Percentiles rank a stretch among this genome's conserved stretches.
Conservation (phyloP, 805 yeast genomes). For the Barnettozyma wickerhamii region DNA sequence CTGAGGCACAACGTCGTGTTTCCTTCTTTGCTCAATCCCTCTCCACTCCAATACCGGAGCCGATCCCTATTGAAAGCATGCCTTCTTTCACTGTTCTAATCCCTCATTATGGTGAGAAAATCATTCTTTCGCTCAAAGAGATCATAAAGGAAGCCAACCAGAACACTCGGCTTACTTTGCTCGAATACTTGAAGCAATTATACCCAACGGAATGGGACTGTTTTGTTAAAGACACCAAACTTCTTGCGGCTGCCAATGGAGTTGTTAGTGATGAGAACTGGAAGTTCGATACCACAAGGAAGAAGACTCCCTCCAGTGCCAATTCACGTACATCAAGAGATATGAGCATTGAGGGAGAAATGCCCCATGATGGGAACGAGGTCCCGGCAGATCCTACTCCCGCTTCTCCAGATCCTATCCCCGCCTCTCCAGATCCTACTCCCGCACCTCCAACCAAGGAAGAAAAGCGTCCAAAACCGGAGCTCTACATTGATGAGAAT, state of each 20-base stretch:
- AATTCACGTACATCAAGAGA: neutral
- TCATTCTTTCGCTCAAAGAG: slow-evolving; percentile 68
- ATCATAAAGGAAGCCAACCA: slow-evolving; percentile 65
- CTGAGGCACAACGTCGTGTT: slow-evolving; percentile 78
- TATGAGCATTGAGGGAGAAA: slow-evolving; percentile 1
- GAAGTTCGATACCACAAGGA: slow-evolving; percentile 21
- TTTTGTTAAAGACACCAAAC: slow-evolving; percentile 73
- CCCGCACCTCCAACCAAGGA: too few relatives aligned
- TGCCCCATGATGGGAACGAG: neutral
- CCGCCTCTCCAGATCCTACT: too few relatives aligned
- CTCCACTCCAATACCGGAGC: slow-evolving; percentile 79
- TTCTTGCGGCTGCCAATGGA: slow-evolving; percentile 53
- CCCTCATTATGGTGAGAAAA: slow-evolving; percentile 86
- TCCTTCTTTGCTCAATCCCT: slow-evolving; percentile 89
- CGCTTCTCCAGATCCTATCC: too few relatives aligned
- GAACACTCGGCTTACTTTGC: slow-evolving; percentile 67
- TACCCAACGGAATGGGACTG: slow-evolving; percentile 76
- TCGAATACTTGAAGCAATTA: slow-evolving; percentile 73
- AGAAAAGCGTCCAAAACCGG: slow-evolving; percentile 11
- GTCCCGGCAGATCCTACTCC: too few relatives aligned
- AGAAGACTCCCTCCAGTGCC: slow-evolving; percentile 3
- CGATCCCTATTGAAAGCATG: slow-evolving; percentile 62
- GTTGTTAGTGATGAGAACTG: slow-evolving; percentile 22
- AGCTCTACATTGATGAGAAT: slow-evolving; percentile 2
- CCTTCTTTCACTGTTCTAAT: slow-evolving; percentile 80